Base-by-base conservation (phyloP, 108 stramenopile species). In the Skeletonema menzelii region DNA sequence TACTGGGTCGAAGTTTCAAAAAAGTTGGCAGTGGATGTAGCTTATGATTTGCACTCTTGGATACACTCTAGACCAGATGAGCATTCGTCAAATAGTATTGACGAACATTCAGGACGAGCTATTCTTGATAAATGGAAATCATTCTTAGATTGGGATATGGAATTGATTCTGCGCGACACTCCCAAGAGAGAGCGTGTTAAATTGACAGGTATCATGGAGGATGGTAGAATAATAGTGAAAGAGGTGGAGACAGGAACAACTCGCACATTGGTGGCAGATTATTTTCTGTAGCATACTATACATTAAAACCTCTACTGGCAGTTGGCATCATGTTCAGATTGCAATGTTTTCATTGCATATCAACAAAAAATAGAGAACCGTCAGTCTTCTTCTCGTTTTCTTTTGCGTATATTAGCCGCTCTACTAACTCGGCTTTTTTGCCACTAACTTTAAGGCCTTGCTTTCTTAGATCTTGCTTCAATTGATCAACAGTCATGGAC, bases 61-160 rank as follows among this genome's bases (percentile, higher is more conserved):
- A 19, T 82, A 53, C 69, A 75, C 70, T 68, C 60, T 28, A 26
- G 0, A 15, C 59, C 27, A 58, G 34, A n/a, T 30, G 26, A 30
- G 44, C 46, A 56, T 76, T 55, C 28, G 17, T 47, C 46, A 12
- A 27, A 5, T 15, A 20, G 12, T 15, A 20, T 14, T 31, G 31
- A 55, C 22, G 0, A 59, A 30, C 68, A 71, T 56, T 70, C 57
- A 13, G 70, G 70, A 13, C 70, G 67, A 44, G 24, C 59, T 13
- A 82, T 82, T 37, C 70, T 82, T 20, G 35, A 53, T 24, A 61
- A 82, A 53, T 82, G 80, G 80, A 82, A 82, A 63, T 75, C 73
- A 3, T 82, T 60, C 58, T 55, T 82, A 11, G 73, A 82, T 56
- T 82, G 80, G 80, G 69, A 82, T 63, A 82, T 82, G 80, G 73